Base-by-base conservation (phyloP, 2,329 filamentous ascomycete species). In the Immersiporthe knoxdaviesiana region DNA sequence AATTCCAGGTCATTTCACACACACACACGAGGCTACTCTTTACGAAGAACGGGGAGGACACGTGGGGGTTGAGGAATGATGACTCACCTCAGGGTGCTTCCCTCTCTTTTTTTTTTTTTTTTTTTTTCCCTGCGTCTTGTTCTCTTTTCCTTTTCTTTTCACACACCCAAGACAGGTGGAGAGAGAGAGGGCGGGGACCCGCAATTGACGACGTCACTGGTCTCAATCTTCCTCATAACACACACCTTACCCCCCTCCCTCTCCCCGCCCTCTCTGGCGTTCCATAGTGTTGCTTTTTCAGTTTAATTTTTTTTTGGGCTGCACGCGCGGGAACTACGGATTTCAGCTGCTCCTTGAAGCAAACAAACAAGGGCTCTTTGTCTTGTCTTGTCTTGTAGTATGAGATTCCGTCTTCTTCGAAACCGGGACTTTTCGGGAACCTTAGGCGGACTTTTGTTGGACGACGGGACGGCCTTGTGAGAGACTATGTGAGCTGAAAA, bases 121-220 rank as follows among this genome's bases (percentile, higher is more conserved):
- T 52, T 52, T 52, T 14, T 10, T 52, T 27, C 24, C 18, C n/a
- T n/a, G n/a, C n/a, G n/a, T n/a, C n/a, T n/a, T n/a, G n/a, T n/a
- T n/a, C n/a, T n/a, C n/a, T n/a, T 52, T 52, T 52, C 14, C 30
- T 54, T 27, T 3, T 30, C 8, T 21, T 56, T 14, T 32, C 7
- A n/a, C 44, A n/a, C 14, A 8, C 56, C 32, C 32, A 58, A 27
- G 30, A 58, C 52, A 56, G 24, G 27, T 18, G 24, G 54, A 11
- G 3, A 30, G 52, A 14, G 14, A n/a, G 54, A 11, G 16, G 30
- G 35, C 1, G 16, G 27, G 7, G 52, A 59, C 56, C 30, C 56
- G 18, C 32, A 59, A 12, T 14, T 37, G 56, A 59, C 56, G 56
- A 35, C 56, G n/a, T 63, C 39, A 63, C 61, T 18, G 41, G 61